Percentiles rank a stretch among this genome's conserved stretches.
Conservation (phyloP, 257 asterid species). For the Penstemon eatonii region DNA sequence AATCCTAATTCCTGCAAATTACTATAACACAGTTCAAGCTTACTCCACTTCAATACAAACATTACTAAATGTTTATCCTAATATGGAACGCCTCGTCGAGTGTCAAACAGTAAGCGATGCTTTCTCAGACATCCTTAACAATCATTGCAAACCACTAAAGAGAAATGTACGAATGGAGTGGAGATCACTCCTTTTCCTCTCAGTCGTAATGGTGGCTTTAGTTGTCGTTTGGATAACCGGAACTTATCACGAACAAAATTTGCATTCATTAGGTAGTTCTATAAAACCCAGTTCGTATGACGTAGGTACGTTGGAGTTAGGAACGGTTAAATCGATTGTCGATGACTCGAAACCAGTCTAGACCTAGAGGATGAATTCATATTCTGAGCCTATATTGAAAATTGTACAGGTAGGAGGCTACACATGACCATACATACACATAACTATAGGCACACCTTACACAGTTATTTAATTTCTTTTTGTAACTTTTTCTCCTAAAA, state of each 20-base stretch:
- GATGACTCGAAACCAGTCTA: conserved; percentile 12
- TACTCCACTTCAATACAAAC: conserved; percentile 65
- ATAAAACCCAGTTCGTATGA: conserved; percentile 45
- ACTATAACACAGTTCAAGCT: conserved; percentile 43
- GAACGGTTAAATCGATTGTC: conserved; percentile 20
- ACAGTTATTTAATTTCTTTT: not conserved
- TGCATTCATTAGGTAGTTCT: conserved; percentile 39
- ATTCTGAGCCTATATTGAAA: not conserved
- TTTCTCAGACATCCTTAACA: conserved; percentile 53
- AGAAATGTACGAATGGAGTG: conserved; percentile 49
- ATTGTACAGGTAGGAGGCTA: not conserved
- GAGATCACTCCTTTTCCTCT: conserved; percentile 51
- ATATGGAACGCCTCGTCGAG: conserved; percentile 64
- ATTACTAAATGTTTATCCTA: conserved; percentile 71
- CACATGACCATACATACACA: not conserved
- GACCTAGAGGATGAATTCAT: not conserved
- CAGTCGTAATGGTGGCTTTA: conserved; percentile 53
- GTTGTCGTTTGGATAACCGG: conserved; percentile 48
- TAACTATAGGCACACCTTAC: not conserved
- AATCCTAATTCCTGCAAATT: conserved; percentile 41
- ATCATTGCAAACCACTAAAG: conserved; percentile 69
- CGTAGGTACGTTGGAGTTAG: conserved; percentile 39
- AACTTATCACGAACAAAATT: conserved; percentile 35
- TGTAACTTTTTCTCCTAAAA: not conserved
- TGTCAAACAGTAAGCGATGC: conserved; percentile 63